Conservation (phyloP, 169 alveolate species). For the Plasmodium yoelii region DNA sequence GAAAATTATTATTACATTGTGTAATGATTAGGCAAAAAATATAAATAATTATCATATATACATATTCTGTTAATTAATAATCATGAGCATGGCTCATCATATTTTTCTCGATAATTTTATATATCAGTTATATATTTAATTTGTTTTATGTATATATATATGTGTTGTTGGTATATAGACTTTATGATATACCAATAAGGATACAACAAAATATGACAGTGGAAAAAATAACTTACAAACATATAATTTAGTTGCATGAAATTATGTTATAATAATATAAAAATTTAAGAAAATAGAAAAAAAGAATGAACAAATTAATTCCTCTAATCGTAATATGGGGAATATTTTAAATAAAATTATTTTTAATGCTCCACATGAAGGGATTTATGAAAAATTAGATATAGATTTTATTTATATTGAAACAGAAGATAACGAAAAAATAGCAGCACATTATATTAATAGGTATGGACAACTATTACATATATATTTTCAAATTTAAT, state of each 20-base stretch:
- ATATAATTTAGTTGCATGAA: not conserved
- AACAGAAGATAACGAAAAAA: constrained; percentile 44
- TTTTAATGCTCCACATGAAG: constrained; percentile 64
- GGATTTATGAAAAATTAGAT: constrained; percentile 53
- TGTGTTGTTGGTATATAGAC: not conserved
- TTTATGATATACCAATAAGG: constrained; percentile 3
- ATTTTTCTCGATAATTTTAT: not conserved
- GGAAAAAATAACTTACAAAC: not conserved
- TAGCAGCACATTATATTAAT: constrained; percentile 71
- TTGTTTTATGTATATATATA: not conserved
- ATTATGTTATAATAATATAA: constrained; percentile 1
- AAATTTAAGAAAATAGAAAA: constrained; percentile 16
- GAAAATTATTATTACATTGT: not conserved
- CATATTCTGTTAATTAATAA: too few species aligned
- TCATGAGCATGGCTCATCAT: too few species aligned
- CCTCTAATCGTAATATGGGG: constrained; percentile 38
- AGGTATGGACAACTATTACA: constrained; percentile 23
- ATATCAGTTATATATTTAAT: not conserved
- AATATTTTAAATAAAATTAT: constrained; percentile 48
- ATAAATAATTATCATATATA: not conserved
- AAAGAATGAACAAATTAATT: constrained; percentile 1
- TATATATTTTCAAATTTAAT: not conserved
- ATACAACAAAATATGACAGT: constrained; percentile 15
- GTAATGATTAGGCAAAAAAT: not conserved
- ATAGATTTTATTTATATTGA: constrained; percentile 67